These are phyloP conservation scores for Ceratocystis ficicola DNA, from an alignment of 2,329 filamentous ascomycete species.

Conservation along the genomic window DNA sequence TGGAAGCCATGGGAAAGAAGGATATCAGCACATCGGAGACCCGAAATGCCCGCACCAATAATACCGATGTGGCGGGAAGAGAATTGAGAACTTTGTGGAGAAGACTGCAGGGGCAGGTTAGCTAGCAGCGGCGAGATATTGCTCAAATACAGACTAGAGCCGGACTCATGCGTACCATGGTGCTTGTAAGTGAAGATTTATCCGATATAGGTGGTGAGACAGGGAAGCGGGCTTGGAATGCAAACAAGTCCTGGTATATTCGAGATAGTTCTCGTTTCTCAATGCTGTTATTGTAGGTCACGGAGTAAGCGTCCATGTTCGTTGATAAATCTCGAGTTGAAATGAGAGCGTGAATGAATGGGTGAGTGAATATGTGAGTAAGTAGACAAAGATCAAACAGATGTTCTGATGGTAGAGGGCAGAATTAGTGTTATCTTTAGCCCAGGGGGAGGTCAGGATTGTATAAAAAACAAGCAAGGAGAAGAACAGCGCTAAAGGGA, in stretches of 20 bases:
- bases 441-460: too few relatives aligned
- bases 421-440: too few relatives aligned
- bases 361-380: too few relatives aligned
- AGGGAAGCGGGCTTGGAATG: constrained; percentile 17
- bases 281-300: constrained; percentile 16
- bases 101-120: background rate
- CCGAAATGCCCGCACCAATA: constrained; percentile 59
- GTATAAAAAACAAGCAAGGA: too few relatives aligned
- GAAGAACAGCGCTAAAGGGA: background rate
- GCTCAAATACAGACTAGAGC: background rate
- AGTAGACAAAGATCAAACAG: too few relatives aligned
- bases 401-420: too few relatives aligned
- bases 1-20: constrained; percentile 51
- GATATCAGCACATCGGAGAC: constrained; percentile 58
- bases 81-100: constrained; percentile 1
- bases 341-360: background rate
- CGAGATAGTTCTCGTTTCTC: constrained; percentile 16
- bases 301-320: constrained; percentile 21
- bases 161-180: constrained; percentile 12
- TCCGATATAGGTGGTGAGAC: constrained; percentile 11
- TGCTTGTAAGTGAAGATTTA: constrained; percentile 10
- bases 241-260: constrained; percentile 20
- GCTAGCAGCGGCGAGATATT: background rate
- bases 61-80: constrained; percentile 34
- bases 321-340: background rate